Conservation (phyloP, 768 basidiomycete genomes). For the Pisolithus microcarpus region DNA sequence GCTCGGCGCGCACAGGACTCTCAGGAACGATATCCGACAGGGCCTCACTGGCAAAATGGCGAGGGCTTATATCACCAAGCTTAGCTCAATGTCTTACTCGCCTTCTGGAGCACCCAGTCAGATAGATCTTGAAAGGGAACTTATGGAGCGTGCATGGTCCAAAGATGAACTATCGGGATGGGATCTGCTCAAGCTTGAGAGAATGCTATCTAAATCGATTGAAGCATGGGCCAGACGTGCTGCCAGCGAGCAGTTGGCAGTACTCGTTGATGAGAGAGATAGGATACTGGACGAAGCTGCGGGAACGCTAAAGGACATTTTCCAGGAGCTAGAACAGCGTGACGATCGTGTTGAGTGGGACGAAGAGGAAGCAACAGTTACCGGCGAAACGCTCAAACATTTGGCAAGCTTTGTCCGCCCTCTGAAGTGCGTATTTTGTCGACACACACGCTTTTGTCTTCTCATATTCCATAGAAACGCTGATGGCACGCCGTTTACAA, state of each 20-base stretch:
- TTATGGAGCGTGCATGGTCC: slow-evolving; percentile 70
- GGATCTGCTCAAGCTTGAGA: slow-evolving; percentile 56
- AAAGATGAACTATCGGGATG: slow-evolving; percentile 61
- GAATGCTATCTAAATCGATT: slow-evolving; percentile 46
- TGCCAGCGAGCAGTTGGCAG: slow-evolving; percentile 22
- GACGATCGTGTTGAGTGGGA: slow-evolving; percentile 52
- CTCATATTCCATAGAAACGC: slow-evolving; percentile 27
- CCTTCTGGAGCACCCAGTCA: slow-evolving; percentile 54
- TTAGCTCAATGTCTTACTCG: slow-evolving; percentile 46
- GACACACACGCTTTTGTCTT: slow-evolving; percentile 3
- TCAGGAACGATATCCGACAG: slow-evolving; percentile 58
- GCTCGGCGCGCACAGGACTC: slow-evolving; percentile 53
- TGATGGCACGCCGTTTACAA: slow-evolving; percentile 37
- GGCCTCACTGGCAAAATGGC: slow-evolving; percentile 57
- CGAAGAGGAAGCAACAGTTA: slow-evolving; percentile 59
- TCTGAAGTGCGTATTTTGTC: slow-evolving; percentile 42
- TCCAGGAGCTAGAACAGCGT: slow-evolving; percentile 63
- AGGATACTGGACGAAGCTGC: slow-evolving; percentile 63
- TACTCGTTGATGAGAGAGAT: slow-evolving; percentile 35
- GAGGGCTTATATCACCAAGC: slow-evolving; percentile 54
- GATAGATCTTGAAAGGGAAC: slow-evolving; percentile 52
- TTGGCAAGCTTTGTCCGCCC: slow-evolving; percentile 51
- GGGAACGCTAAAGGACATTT: slow-evolving; percentile 61
- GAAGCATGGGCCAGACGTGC: slow-evolving; percentile 48
- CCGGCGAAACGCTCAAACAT: slow-evolving; percentile 55